These are phyloP conservation scores for Flaveria trinervia DNA, from an alignment of 129 eudicot genomes.

Conservation along the genomic window DNA sequence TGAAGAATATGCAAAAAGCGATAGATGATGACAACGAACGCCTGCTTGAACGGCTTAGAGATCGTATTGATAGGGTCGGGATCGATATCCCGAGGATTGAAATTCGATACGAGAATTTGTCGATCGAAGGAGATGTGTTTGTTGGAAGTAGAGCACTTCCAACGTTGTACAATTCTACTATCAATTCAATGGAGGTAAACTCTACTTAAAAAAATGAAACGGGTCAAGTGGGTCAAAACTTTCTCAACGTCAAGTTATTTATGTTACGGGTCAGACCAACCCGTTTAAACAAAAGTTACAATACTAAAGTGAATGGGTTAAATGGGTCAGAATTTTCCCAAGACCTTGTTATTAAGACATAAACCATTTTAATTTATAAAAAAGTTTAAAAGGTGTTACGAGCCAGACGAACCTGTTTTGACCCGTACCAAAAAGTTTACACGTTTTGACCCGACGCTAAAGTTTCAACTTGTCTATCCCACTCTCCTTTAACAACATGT, in stretches of 20 bases:
- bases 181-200: conserved; percentile 63
- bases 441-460: background rate
- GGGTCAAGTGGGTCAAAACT: background rate
- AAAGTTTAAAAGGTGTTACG: background rate
- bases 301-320: too few species aligned
- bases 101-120: conserved; percentile 62
- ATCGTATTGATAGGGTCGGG: conserved; percentile 69
- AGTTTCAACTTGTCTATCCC: background rate
- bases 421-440: background rate
- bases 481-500: background rate
- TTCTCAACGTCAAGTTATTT: too few species aligned
- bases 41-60: conserved; percentile 59
- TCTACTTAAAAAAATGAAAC: background rate
- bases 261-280: too few species aligned
- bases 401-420: background rate
- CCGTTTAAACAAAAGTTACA: background rate
- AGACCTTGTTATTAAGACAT: too few species aligned
- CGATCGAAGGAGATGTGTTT: conserved; percentile 67
- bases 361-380: background rate
- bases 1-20: conserved; percentile 51
- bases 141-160: conserved; percentile 85
- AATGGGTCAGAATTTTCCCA: too few species aligned
- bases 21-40: conserved; percentile 70
- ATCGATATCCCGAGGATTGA: conserved; percentile 76
- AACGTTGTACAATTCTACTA: conserved; percentile 60